Percentiles rank a stretch among this genome's conserved stretches.
Evolutionary conservation across 768 basidiomycete species (phyloP).

Genomic region (Leccinum variicolor): DNA sequence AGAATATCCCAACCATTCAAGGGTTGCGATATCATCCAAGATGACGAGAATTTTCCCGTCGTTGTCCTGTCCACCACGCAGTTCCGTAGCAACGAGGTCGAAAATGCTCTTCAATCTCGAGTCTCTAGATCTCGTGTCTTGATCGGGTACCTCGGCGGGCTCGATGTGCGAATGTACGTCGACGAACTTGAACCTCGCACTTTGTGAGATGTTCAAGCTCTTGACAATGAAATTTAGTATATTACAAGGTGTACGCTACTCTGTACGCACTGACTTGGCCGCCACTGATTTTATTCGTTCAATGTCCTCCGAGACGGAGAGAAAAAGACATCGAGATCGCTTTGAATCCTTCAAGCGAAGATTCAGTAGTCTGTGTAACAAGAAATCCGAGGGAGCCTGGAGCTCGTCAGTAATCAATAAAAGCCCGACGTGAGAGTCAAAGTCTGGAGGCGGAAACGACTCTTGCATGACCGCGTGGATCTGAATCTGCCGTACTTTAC

Average conservation of each 20-base stretch:
- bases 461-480: conserved; percentile 29
- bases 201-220: conserved; percentile 34
- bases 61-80: conserved; percentile 13
- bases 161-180: conserved; percentile 43
- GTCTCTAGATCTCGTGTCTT: conserved; percentile 4
- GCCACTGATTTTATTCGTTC: conserved; percentile 62
- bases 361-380: conserved; percentile 54
- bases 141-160: conserved; percentile 6
- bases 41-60: conserved; percentile 45
- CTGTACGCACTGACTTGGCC: conserved; percentile 53
- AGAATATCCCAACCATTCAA: conserved; percentile 71
- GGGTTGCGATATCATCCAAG: conserved; percentile 64
- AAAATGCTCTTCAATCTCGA: conserved; percentile 32
- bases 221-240: conserved; percentile 14
- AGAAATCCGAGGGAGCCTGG: conserved; percentile 67
- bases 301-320: conserved; percentile 57
- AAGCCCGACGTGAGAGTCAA: conserved; percentile 48
- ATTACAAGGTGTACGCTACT: neutral
- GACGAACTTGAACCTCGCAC: conserved; percentile 49
- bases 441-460: conserved; percentile 49
- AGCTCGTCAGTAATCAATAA: conserved; percentile 71
- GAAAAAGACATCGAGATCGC: conserved; percentile 41
- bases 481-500: conserved; percentile 1
- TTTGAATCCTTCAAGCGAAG: conserved; percentile 48
- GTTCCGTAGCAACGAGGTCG: conserved; percentile 32